These are phyloP conservation scores for Talaromyces pinophilus DNA, from an alignment of 2,329 filamentous ascomycete species.

Conservation along the genomic window DNA sequence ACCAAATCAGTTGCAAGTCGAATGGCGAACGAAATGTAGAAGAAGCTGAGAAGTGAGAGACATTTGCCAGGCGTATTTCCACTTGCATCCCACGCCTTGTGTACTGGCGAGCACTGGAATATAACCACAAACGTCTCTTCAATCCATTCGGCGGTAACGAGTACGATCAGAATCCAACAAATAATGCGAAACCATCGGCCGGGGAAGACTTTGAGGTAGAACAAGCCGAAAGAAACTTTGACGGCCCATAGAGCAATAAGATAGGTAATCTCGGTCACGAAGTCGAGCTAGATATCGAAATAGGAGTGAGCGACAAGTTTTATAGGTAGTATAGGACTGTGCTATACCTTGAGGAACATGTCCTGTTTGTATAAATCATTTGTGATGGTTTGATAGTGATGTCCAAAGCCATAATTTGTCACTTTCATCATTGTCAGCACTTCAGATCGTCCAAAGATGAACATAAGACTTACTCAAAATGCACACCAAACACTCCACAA, in stretches of 20 bases:
- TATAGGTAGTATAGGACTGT: background rate
- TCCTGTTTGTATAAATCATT: background rate
- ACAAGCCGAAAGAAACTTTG: constrained; percentile 30
- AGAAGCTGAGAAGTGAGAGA: constrained; percentile 25
- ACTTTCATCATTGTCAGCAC: constrained; percentile 19
- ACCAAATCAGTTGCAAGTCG: constrained; percentile 27
- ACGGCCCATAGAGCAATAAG: constrained; percentile 36
- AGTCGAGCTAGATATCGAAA: constrained; percentile 25
- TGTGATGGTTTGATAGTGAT: constrained; percentile 25
- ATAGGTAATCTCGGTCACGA: constrained; percentile 28
- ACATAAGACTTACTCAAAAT: constrained; percentile 20
- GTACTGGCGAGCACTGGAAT: constrained; percentile 28
- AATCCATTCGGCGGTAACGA: constrained; percentile 64
- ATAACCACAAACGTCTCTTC: constrained; percentile 68
- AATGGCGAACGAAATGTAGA: constrained; percentile 27
- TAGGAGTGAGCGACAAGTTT: background rate
- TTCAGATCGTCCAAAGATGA: background rate
- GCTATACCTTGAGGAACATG: constrained; percentile 28
- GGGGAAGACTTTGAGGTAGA: constrained; percentile 31
- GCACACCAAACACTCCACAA: constrained; percentile 22
- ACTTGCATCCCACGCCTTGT: constrained; percentile 27
- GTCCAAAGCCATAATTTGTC: constrained; percentile 29
- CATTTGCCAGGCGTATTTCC: constrained; percentile 24
- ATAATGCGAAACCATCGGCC: constrained; percentile 24
- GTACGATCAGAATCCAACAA: constrained; percentile 25